phyloP scores from a whole-genome alignment of 192 early-diverging fungal species.

The Funneliformis geosporum region DNA sequence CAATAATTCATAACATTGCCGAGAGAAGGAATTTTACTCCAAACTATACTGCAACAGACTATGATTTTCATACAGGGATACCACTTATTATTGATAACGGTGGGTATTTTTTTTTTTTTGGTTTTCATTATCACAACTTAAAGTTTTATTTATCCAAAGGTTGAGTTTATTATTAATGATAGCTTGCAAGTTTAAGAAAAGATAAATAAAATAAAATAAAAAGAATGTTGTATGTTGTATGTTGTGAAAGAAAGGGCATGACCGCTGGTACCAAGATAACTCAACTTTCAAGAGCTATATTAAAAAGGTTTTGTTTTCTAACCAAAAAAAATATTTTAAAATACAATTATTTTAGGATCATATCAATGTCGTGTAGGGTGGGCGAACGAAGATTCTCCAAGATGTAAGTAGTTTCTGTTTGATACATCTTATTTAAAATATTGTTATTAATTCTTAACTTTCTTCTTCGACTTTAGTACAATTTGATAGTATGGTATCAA shows the following conservation, averaged over 20 bases:
- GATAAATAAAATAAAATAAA: too few species aligned
- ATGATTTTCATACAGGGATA: slow-evolving; percentile 36
- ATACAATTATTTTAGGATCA: slow-evolving; percentile 51
- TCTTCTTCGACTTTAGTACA: slow-evolving; percentile 50
- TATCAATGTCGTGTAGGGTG: slow-evolving; percentile 81
- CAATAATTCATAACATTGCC: slow-evolving; percentile 26
- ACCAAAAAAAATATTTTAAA: background rate
- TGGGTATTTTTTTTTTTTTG: slow-evolving; percentile 7
- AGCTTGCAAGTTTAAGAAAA: too few species aligned
- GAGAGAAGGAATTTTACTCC: slow-evolving; percentile 33
- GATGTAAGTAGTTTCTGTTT: slow-evolving; percentile 59
- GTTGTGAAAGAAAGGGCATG: too few species aligned
- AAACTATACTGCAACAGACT: slow-evolving; percentile 39
- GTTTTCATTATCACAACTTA: background rate
- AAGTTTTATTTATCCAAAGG: background rate
- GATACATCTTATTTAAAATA: slow-evolving; percentile 30
- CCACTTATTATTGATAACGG: slow-evolving; percentile 49
- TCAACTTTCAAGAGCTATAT: background rate
- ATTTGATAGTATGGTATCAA: slow-evolving; percentile 71
- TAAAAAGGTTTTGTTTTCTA: background rate
- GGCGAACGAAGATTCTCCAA: slow-evolving; percentile 63
- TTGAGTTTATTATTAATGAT: background rate
- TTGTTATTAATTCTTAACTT: background rate
- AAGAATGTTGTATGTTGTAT: too few species aligned
- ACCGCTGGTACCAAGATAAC: background rate